These are phyloP conservation scores for Phytophthora crassamura DNA, from an alignment of 352 stramenopile species.

Conservation along the genomic window DNA sequence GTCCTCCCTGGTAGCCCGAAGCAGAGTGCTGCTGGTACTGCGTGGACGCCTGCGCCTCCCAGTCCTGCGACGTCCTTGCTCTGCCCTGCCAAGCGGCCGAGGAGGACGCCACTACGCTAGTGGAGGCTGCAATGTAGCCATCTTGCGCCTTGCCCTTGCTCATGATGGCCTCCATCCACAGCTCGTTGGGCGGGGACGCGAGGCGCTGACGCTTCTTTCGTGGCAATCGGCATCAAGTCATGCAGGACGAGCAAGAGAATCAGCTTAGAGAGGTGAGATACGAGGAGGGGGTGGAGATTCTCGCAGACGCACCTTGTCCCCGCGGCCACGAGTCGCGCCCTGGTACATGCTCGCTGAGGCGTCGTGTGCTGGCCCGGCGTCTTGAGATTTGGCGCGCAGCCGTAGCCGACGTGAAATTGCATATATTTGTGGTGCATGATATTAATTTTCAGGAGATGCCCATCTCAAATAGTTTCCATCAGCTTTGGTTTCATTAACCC, in stretches of 20 bases:
- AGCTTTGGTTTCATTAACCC: no score
- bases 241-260: neutral
- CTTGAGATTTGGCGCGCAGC: constrained; percentile 25
- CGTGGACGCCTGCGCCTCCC: neutral
- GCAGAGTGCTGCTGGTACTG: constrained; percentile 23
- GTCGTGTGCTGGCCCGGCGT: constrained; percentile 13
- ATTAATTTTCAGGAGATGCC: constrained; percentile 13
- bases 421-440: constrained; percentile 9
- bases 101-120: constrained; percentile 4
- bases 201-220: constrained; percentile 39
- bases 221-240: neutral
- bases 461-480: constrained; percentile 3
- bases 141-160: constrained; percentile 57
- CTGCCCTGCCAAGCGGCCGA: constrained; percentile 17
- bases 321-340: constrained; percentile 26
- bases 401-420: neutral
- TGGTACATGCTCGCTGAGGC: constrained; percentile 38
- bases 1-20: constrained; percentile 16
- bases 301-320: constrained; percentile 32
- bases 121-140: constrained; percentile 20
- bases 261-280: neutral
- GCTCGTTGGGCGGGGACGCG: constrained; percentile 56
- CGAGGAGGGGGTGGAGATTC: neutral
- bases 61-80: neutral
- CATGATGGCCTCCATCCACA: constrained; percentile 80